A percentile compares a stretch with the other conserved stretches of the same genome.
These are phyloP conservation scores for Eimeria tenella DNA, from an alignment of 169 alveolate species.

Conservation along the genomic window DNA sequence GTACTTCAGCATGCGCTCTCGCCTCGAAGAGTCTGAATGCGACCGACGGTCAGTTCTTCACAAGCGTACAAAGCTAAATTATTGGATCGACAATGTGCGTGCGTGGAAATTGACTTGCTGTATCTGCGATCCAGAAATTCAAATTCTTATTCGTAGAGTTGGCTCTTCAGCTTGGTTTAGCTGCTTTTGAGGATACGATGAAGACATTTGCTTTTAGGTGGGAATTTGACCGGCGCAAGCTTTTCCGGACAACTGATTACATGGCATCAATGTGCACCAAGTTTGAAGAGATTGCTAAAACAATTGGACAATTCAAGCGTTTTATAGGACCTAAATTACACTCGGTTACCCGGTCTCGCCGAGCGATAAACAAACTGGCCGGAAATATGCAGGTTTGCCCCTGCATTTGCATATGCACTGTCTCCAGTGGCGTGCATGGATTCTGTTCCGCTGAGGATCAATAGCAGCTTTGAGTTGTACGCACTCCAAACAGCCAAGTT, in stretches of 20 bases:
- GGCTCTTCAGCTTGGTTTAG: background rate
- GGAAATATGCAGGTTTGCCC: constrained; percentile 87
- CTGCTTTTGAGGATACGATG: too few relatives aligned
- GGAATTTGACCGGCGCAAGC: constrained; percentile 89
- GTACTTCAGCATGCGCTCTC: constrained; percentile 62
- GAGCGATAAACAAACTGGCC: constrained; percentile 89
- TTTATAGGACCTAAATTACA: constrained; percentile 95
- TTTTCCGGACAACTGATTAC: constrained; percentile 90
- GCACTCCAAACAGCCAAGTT: too few relatives aligned
- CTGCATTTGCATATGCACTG: too few relatives aligned
- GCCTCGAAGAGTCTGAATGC: constrained; percentile 72
- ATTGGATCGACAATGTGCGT: background rate
- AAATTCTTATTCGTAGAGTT: background rate
- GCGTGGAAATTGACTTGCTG: background rate
- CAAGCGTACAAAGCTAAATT: background rate
- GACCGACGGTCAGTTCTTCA: constrained; percentile 14
- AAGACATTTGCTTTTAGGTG: constrained; percentile 79
- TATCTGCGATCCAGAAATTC: background rate
- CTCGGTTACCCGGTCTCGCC: constrained; percentile 94
- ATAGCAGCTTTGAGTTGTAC: too few relatives aligned
- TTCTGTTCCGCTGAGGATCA: too few relatives aligned
- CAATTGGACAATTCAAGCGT: constrained; percentile 90
- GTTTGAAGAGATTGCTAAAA: constrained; percentile 89
- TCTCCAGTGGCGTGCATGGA: too few relatives aligned
- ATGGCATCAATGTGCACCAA: constrained; percentile 90